Evolutionary conservation across 2,329 filamentous ascomycete genomes (phyloP).

Genomic region (Cryphonectria radicalis): DNA sequence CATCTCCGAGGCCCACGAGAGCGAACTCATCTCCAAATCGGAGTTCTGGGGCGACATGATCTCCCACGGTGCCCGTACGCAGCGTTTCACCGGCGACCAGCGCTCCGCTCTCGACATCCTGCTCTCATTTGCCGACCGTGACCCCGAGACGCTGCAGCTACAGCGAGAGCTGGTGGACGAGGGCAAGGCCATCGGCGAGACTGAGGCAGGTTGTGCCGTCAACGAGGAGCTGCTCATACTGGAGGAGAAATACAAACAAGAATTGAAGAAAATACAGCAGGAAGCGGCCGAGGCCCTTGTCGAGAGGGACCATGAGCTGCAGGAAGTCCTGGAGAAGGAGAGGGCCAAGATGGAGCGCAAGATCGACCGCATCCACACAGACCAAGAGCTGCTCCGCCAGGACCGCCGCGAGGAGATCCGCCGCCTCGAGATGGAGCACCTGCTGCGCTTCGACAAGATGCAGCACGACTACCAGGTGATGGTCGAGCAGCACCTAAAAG

Average conservation of each 20-base stretch:
- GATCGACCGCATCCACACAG: slow-evolving; percentile 10
- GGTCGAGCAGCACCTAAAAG: neutral
- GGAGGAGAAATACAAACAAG: neutral
- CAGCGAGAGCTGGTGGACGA: slow-evolving; percentile 8
- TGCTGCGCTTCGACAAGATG: slow-evolving; percentile 14
- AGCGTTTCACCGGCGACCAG: neutral
- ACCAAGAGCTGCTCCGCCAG: slow-evolving; percentile 11
- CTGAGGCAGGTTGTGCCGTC: slow-evolving; percentile 4
- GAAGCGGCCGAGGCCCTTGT: slow-evolving; percentile 1
- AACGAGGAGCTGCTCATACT: slow-evolving; percentile 8
- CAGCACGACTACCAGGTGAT: slow-evolving; percentile 9
- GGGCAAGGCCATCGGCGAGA: neutral
- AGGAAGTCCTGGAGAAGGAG: slow-evolving; percentile 9
- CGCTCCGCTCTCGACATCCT: slow-evolving; percentile 2
- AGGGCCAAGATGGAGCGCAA: slow-evolving; percentile 11
- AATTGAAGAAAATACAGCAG: neutral
- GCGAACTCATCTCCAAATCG: neutral
- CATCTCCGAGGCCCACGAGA: slow-evolving; percentile 4
- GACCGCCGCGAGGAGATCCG: slow-evolving; percentile 13
- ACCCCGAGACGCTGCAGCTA: slow-evolving; percentile 1
- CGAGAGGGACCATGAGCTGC: slow-evolving; percentile 7
- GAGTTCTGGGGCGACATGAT: slow-evolving; percentile 15
- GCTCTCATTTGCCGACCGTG: neutral
- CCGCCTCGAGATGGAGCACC: slow-evolving; percentile 10
- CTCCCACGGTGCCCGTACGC: slow-evolving; percentile 2